Evolutionary conservation across 2,329 filamentous ascomycete species (phyloP), one percentile per base, ranked within the genome.

Genomic region (Calonectria montana): DNA sequence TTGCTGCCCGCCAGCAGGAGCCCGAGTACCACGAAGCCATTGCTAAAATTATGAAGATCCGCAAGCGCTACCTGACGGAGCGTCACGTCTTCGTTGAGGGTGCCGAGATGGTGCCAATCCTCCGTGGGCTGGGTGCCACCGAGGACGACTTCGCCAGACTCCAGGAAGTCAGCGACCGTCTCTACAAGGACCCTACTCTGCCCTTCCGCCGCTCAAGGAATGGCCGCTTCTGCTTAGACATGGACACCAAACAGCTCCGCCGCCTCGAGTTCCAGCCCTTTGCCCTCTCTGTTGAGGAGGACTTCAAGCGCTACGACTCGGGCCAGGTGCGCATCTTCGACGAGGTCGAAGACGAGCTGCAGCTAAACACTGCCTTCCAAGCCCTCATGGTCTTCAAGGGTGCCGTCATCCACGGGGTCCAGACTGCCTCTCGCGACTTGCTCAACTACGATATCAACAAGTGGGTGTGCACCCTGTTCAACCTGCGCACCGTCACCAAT

Each of bases 351-450:
- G 67, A 74, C 18, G 74, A 78, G 47, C 75, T 79, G 37, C 79
- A 81, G 61, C 66, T 71, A 67, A 81, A 81, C 76, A 78, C 77
- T 6, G 77, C 76, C 25, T 61, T 81, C 21, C 80, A 81, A 57
- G 79, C 79, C 37, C 67, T 81, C 37, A 67, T 81, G 72, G 66
- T 78, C 23, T 80, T 81, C 77, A 81, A 81, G 69, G 72, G 75
- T 13, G 41, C 79, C 25, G 63, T 80, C 21, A 73, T 77, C 67
- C 77, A 78, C 31, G 77, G 77, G 18, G 69, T 78, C 9, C 63
- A 71, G 5, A 71, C 73, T 7, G 31, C 53, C 13, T 76, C 66
- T 4, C 76, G 78, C 4, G 69, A 74, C 25, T 57, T 70, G 2
- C 75, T 81, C 12, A 72, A 81, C 77, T 81, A 81, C 68, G 64